Evolutionary conservation across 495 filamentous ascomycete genomes (phyloP).

Genomic region (Rostrohypoxylon terebratum): DNA sequence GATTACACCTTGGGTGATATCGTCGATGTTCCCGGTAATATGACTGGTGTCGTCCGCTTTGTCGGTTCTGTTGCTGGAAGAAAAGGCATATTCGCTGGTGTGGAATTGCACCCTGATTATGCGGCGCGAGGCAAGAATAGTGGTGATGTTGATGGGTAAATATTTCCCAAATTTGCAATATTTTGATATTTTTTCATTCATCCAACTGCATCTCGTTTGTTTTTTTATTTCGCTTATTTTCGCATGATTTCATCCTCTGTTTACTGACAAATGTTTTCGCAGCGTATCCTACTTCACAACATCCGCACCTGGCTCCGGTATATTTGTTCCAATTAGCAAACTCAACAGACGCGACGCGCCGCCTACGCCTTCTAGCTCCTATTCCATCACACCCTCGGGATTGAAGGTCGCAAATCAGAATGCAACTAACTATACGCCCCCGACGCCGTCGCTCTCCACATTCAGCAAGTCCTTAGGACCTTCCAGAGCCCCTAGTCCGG

Average conservation of each 20-base stretch:
- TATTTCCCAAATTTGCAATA: background rate
- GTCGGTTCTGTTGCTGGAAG: conserved; percentile 89
- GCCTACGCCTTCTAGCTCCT: conserved; percentile 66
- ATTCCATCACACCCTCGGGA: conserved; percentile 70
- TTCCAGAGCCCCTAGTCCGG: conserved; percentile 74
- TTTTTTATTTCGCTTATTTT: conserved; percentile 7
- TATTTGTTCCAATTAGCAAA: conserved; percentile 93
- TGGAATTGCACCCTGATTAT: conserved; percentile 86
- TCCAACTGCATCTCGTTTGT: conserved; percentile 22
- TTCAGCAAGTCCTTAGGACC: conserved; percentile 91
- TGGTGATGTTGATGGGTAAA: conserved; percentile 94
- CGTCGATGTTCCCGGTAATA: conserved; percentile 94
- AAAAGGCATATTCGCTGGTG: conserved; percentile 91
- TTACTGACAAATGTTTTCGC: conserved; percentile 34
- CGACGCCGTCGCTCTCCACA: conserved; percentile 72
- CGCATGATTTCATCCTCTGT: conserved; percentile 14
- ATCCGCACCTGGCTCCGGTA: conserved; percentile 80
- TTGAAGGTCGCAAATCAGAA: conserved; percentile 65
- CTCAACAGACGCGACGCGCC: conserved; percentile 75
- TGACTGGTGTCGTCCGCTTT: conserved; percentile 91
- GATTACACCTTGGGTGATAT: conserved; percentile 81
- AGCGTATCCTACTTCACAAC: conserved; percentile 89
- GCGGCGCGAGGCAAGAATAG: conserved; percentile 91
- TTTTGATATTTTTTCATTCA: conserved; percentile 26
- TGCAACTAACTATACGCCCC: conserved; percentile 69